phyloP scores from a whole-genome alignment of 352 stramenopile genomes.

The Phytophthora cryptogea region DNA sequence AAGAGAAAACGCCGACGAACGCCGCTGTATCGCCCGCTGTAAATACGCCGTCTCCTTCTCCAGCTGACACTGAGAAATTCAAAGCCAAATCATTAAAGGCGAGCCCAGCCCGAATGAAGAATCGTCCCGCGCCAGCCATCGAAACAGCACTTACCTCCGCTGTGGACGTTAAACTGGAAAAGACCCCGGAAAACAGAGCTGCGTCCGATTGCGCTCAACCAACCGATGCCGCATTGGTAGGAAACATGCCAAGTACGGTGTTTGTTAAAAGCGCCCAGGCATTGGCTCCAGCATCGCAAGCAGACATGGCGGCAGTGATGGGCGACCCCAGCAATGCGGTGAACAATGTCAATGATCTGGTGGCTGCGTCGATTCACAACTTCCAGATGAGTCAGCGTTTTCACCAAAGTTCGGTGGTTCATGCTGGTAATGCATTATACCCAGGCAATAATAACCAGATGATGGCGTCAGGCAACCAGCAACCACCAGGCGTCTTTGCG shows the following conservation, averaged over 20 bases:
- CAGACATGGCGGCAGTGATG: slow-evolving; percentile 26
- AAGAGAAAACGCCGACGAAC: slow-evolving; percentile 48
- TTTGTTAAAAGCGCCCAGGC: slow-evolving; percentile 36
- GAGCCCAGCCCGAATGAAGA: slow-evolving; percentile 47
- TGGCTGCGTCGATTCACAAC: slow-evolving; percentile 75
- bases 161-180: slow-evolving; percentile 31
- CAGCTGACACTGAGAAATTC: slow-evolving; percentile 26
- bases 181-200: slow-evolving; percentile 25
- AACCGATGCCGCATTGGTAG: slow-evolving; percentile 5
- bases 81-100: slow-evolving; percentile 43
- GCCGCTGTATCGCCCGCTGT: slow-evolving; percentile 18
- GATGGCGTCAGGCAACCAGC: slow-evolving; percentile 28
- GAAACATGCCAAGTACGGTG: slow-evolving; percentile 23
- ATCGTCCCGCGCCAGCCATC: slow-evolving; percentile 21
- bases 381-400: slow-evolving; percentile 76
- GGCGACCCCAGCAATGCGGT: slow-evolving; percentile 38
- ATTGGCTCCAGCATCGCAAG: slow-evolving; percentile 25
- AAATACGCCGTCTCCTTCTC: slow-evolving; percentile 14
- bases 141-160: slow-evolving; percentile 4
- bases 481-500: slow-evolving; percentile 43
- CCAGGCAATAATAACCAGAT: slow-evolving; percentile 32
- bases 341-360: slow-evolving; percentile 63
- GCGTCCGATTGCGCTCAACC: slow-evolving; percentile 6
- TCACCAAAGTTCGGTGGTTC: slow-evolving; percentile 30
- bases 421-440: slow-evolving; percentile 36